These are phyloP conservation scores for Karstenula rhodostoma DNA, from an alignment of 2,329 filamentous ascomycete species.

Conservation along the genomic window DNA sequence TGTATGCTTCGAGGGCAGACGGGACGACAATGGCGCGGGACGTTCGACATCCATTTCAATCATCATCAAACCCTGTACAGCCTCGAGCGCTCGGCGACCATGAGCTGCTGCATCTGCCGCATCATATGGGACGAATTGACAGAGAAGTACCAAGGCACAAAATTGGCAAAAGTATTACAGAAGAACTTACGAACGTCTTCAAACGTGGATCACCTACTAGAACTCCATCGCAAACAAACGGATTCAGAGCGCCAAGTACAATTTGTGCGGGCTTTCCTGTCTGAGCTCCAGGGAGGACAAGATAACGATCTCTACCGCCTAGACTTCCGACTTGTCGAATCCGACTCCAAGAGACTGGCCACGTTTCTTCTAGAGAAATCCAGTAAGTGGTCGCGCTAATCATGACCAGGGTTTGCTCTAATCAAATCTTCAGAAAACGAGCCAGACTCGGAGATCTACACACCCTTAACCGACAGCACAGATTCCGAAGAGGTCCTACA, in stretches of 20 bases:
- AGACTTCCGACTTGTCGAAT: neutral
- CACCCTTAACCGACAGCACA: conserved; percentile 6
- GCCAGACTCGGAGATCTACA: conserved; percentile 12
- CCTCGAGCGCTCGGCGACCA: neutral
- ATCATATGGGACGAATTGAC: neutral
- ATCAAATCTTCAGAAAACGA: neutral
- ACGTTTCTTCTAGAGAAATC: conserved; percentile 11
- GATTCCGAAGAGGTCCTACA: conserved; percentile 8
- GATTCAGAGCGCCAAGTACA: conserved; percentile 9
- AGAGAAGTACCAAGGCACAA: conserved; percentile 13
- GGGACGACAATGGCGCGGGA: neutral
- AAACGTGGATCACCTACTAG: neutral
- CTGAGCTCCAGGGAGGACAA: conserved; percentile 4
- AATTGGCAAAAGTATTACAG: conserved; percentile 9
- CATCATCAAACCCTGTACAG: neutral
- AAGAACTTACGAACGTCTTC: conserved; percentile 6
- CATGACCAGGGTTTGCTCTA: neutral
- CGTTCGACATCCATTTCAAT: neutral
- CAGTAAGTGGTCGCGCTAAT: neutral
- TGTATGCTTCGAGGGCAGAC: neutral
- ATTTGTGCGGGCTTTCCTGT: conserved; percentile 11
- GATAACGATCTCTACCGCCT: neutral
- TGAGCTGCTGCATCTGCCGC: neutral
- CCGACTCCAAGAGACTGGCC: conserved; percentile 3
- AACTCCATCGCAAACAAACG: neutral